A percentile compares a stretch with the other conserved stretches of the same genome.
phyloP scores from a whole-genome alignment of 352 stramenopile genomes.

The Globisporangium cystogenes region DNA sequence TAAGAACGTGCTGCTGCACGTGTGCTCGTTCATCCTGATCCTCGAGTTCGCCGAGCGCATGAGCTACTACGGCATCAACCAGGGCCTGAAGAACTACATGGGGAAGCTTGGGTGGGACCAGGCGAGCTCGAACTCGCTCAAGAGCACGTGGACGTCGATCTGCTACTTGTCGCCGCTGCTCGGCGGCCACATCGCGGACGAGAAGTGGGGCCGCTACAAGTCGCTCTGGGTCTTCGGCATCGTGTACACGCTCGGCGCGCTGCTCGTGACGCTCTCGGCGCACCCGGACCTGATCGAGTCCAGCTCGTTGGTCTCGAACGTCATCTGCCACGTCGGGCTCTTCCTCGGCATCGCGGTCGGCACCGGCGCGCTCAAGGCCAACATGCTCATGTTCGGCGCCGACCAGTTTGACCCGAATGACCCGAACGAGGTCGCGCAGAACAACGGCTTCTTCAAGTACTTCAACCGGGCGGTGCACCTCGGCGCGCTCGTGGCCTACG shows the following conservation, averaged over 20 bases:
- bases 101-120: slow-evolving; percentile 64
- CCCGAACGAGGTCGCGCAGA: slow-evolving; percentile 72
- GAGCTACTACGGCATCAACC: slow-evolving; percentile 88
- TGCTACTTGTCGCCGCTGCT: slow-evolving; percentile 81
- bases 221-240: slow-evolving; percentile 81
- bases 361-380: slow-evolving; percentile 83
- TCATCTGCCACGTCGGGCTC: slow-evolving; percentile 69
- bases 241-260: slow-evolving; percentile 69
- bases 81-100: slow-evolving; percentile 87
- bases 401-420: slow-evolving; percentile 87
- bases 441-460: slow-evolving; percentile 87
- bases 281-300: slow-evolving; percentile 49
- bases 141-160: slow-evolving; percentile 86
- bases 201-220: slow-evolving; percentile 82
- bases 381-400: slow-evolving; percentile 81
- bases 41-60: slow-evolving; percentile 82
- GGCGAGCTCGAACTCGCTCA: slow-evolving; percentile 82
- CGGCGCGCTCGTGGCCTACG: slow-evolving; percentile 88
- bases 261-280: slow-evolving; percentile 61
- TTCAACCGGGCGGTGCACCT: slow-evolving; percentile 93
- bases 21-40: slow-evolving; percentile 85
- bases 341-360: slow-evolving; percentile 72
- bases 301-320: slow-evolving; percentile 34
- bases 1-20: slow-evolving; percentile 78
- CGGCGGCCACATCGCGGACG: slow-evolving; percentile 80